Base-by-base conservation (phyloP, 2,329 filamentous ascomycete species). In the Colletotrichum truncatum region DNA sequence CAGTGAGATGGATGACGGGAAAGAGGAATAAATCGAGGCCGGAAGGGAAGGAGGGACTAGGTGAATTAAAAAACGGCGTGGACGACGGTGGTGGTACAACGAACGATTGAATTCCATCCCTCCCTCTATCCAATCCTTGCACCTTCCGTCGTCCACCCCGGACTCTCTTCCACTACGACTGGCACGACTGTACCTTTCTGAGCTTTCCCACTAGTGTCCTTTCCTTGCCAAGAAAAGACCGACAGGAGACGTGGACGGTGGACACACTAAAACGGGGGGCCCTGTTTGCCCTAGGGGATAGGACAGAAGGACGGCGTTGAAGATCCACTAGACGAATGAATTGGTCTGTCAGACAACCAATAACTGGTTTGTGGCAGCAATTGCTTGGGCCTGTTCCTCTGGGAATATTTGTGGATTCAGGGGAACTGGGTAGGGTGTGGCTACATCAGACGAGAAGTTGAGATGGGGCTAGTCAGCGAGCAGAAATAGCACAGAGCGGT, bases 241-340 rank as follows among this genome's bases (percentile, higher is more conserved):
- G 57, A 63, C 63, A 66, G 57, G 58, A 66, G 63, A 45, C 57
- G 63, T 56, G 36, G 49, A 66, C 51, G 48, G 62, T 65, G 62
- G 56, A 49, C 48, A 25, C 32, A 21, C 4, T 18, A n/a, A 25
- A 28, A 16, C 36, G 39, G 26, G 11, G 30, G 16, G 23, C 18
- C 26, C 25, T 28, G 26, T 26, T 12, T 8, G 12, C 4, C 25
- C 45, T 38, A 43, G 16, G 14, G 23, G 52, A 34, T 30, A 56
- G 53, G 53, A 56, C n/a, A n/a, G n/a, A n/a, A n/a, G n/a, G n/a
- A n/a, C n/a, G 53, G 38, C 18, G 39, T 30, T 46, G 39, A 25
- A 34, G 54, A 57, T 48, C 54, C 54, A 48, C 54, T 16, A 26
- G 18, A 32, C 45, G 55, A 49, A 39, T 39, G 43, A 30, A 53